Conservation (phyloP, 2,329 filamentous ascomycete species). For the Ceratocystis cacaofunesta region DNA sequence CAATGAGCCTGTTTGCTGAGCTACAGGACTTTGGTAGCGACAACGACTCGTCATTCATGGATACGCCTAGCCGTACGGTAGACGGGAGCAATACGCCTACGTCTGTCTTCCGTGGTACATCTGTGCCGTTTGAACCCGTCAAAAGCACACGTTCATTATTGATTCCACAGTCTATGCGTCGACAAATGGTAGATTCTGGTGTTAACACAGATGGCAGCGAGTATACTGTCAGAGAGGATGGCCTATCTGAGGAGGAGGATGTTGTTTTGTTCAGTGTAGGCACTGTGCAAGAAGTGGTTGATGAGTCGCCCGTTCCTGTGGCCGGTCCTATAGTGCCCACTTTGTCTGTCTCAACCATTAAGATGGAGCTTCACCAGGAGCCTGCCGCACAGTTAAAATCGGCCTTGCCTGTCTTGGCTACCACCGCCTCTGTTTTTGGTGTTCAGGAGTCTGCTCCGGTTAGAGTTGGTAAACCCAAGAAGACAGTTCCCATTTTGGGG, state of each 20-base stretch:
- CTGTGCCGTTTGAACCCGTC: constrained; percentile 26
- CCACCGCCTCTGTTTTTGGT: constrained; percentile 24
- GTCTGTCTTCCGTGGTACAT: constrained; percentile 29
- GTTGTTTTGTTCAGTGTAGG: constrained; percentile 18
- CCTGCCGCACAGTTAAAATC: constrained; percentile 21
- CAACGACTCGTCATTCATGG: constrained; percentile 52
- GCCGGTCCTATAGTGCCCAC: background rate
- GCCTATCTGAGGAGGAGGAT: constrained; percentile 21
- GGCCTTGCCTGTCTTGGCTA: constrained; percentile 20
- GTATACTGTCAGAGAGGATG: constrained; percentile 16
- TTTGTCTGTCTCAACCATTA: constrained; percentile 1
- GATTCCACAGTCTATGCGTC: constrained; percentile 14
- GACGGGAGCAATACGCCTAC: constrained; percentile 33
- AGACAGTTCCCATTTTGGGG: constrained; percentile 20
- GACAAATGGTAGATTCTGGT: constrained; percentile 43
- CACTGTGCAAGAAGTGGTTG: constrained; percentile 5
- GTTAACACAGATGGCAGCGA: constrained; percentile 45
- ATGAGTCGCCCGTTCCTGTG: constrained; percentile 11
- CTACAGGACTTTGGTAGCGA: constrained; percentile 65
- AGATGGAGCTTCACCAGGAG: constrained; percentile 5
- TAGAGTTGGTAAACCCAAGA: constrained; percentile 22
- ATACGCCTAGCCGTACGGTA: constrained; percentile 40
- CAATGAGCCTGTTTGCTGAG: constrained; percentile 82
- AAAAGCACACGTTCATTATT: background rate
- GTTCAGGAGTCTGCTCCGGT: constrained; percentile 22